Evolutionary conservation across 495 filamentous ascomycete genomes (phyloP).

Genomic region (Poronia punctata): DNA sequence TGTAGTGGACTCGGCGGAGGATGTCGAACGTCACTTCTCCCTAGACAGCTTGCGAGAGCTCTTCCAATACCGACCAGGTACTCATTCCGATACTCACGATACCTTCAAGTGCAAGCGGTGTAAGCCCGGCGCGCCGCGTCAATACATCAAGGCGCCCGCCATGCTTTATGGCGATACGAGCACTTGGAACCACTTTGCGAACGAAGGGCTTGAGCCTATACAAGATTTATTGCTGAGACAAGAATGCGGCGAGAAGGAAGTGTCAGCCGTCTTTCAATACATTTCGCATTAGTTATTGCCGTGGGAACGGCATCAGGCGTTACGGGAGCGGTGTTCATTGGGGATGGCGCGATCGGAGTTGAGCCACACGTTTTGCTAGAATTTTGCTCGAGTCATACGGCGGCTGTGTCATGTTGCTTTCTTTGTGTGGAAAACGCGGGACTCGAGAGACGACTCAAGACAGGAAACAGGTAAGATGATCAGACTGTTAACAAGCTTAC

Average conservation of each 20-base stretch:
- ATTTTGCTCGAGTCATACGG: neutral
- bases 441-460: no score
- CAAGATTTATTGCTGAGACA: constrained; percentile 90
- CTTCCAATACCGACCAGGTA: constrained; percentile 83
- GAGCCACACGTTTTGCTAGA: no score
- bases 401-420: no score
- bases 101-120: constrained; percentile 99
- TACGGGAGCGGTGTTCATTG: neutral
- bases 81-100: constrained; percentile 90
- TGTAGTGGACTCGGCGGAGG: constrained; percentile 95
- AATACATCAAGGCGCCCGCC: constrained; percentile 81
- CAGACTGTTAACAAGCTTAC: no score
- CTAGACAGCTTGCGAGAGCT: constrained; percentile 82
- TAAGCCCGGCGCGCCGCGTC: constrained; percentile 67
- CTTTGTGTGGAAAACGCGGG: no score
- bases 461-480: no score
- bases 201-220: constrained; percentile 68
- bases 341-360: neutral
- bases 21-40: constrained; percentile 94
- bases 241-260: constrained; percentile 69
- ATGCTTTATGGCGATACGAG: constrained; percentile 98
- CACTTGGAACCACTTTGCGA: constrained; percentile 96
- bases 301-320: neutral
- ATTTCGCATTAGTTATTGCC: constrained; percentile 63
- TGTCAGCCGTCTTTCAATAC: constrained; percentile 96